Conservation (phyloP, 2,329 filamentous ascomycete species). For the Colletotrichum ledebouriae region DNA sequence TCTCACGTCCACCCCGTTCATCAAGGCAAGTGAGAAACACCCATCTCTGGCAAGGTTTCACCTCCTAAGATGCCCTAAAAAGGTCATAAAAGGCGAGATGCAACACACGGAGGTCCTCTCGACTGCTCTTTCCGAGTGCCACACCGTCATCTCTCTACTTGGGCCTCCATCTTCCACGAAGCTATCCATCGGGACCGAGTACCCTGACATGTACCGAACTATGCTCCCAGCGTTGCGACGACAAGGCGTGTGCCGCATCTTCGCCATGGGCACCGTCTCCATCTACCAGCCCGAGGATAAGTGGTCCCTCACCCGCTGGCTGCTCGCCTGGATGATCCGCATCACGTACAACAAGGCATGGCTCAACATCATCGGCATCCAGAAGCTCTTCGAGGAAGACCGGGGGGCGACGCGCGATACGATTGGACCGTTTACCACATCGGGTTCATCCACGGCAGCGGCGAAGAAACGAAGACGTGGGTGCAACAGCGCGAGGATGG, state of each 20-base stretch:
- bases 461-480: constrained; percentile 48
- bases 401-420: constrained; percentile 34
- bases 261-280: constrained; percentile 52
- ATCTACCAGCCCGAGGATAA: constrained; percentile 46
- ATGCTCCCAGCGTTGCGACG: constrained; percentile 47
- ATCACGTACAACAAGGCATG: constrained; percentile 42
- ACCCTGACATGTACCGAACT: constrained; percentile 40
- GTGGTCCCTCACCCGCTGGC: constrained; percentile 39
- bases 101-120: constrained; percentile 42
- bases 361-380: constrained; percentile 44
- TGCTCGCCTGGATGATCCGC: constrained; percentile 39
- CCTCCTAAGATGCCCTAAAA: constrained; percentile 18
- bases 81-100: constrained; percentile 48
- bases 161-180: constrained; percentile 40
- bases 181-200: constrained; percentile 6
- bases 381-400: constrained; percentile 43
- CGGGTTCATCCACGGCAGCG: constrained; percentile 46
- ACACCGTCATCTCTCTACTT: constrained; percentile 45
- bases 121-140: constrained; percentile 36
- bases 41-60: not conserved
- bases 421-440: constrained; percentile 51
- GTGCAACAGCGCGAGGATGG: constrained; percentile 46
- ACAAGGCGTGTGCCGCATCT: constrained; percentile 50
- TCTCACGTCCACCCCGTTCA: constrained; percentile 22
- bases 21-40: not conserved